Evolutionary conservation across 192 early-diverging fungal species (phyloP), one percentile per base, ranked within the genome.

Genomic region (Obelidium mucronatum): DNA sequence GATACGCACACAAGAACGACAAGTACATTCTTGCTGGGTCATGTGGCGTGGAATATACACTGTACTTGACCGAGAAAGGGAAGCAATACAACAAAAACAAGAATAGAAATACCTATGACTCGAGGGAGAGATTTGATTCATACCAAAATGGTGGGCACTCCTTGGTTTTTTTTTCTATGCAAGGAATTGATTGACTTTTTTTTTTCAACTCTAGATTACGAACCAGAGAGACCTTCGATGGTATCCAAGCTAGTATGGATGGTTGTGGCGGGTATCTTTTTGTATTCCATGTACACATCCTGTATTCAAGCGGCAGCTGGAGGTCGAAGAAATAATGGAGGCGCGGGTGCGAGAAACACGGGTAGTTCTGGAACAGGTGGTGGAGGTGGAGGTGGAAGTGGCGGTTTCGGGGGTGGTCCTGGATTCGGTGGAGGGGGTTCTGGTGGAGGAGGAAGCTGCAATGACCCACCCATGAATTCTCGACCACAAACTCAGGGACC

Each of bases 1-100:
- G 85, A 33, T 86, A 83, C 55, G 58, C 60, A 26, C 55, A 81
- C 59, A 56, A 61, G 13, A 80, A 84, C 24, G 85, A 86, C 62
- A 74, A 76, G 28, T 84, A 86, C 44, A 69, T 86, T 15, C 53
- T 86, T 3, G 80, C 58, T 2, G 84, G 83, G 48, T 81, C 79
- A 1, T 86, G 85, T 56, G 82, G 81, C 8, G 75, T 86, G 2
- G 83, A 84, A 52, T 86, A 82, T 42, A 76, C 74, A 26, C 54
- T 79, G 30, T 58, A 77, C 62, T 52, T 61, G 2, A 82, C 81
- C 17, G 67, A 61, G 39, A 82, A 82, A 53, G 69, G 69, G 5
- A 71, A 79, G 54, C 69, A 61, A 39, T 75, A 40, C 72, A 65
- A 65, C n/a, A 56, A 55, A 33, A 40, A 67, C 1, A 62, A 67